Evolutionary conservation across 2,329 filamentous ascomycete genomes (phyloP).

Genomic region (Cladophialophora carrionii): DNA sequence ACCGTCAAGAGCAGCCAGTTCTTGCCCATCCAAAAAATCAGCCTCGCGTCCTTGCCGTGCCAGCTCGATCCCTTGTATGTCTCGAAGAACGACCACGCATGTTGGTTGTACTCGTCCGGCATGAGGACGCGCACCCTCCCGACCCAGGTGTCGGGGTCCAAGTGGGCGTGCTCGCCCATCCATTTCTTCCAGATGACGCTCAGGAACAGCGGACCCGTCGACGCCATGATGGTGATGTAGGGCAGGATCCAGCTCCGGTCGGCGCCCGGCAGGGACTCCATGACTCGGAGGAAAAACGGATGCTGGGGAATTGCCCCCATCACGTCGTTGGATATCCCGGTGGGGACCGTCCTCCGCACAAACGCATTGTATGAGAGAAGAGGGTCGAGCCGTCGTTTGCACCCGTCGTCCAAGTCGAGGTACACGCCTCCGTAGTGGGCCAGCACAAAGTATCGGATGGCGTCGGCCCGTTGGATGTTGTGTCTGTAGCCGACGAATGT

Average conservation of each 20-base stretch:
- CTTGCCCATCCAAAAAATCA: slow-evolving; percentile 68
- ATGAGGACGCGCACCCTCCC: slow-evolving; percentile 69
- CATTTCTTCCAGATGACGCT: slow-evolving; percentile 77
- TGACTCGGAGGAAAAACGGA: slow-evolving; percentile 72
- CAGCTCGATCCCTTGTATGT: slow-evolving; percentile 67
- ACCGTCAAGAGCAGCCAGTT: slow-evolving; percentile 61
- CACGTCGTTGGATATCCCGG: slow-evolving; percentile 78
- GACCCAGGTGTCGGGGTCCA: slow-evolving; percentile 48
- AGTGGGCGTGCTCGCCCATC: slow-evolving; percentile 54
- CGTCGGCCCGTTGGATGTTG: slow-evolving; percentile 76
- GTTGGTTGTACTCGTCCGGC: slow-evolving; percentile 69
- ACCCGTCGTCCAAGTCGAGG: slow-evolving; percentile 77
- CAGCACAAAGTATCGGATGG: slow-evolving; percentile 78
- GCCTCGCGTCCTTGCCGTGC: slow-evolving; percentile 65
- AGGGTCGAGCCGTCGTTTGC: slow-evolving; percentile 68
- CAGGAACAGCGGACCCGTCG: slow-evolving; percentile 74
- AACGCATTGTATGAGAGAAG: slow-evolving; percentile 70
- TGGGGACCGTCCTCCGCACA: slow-evolving; percentile 72
- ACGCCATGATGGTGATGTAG: slow-evolving; percentile 80
- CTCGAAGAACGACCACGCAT: slow-evolving; percentile 73
- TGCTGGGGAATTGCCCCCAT: slow-evolving; percentile 75
- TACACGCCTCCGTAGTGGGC: slow-evolving; percentile 79
- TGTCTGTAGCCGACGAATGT: slow-evolving; percentile 75
- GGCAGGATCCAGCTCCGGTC: slow-evolving; percentile 69
- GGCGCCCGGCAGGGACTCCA: slow-evolving; percentile 68